Percentiles rank a stretch among this genome's conserved stretches.
phyloP scores from a whole-genome alignment of 495 filamentous ascomycete species.

The Sporormia fimetaria region DNA sequence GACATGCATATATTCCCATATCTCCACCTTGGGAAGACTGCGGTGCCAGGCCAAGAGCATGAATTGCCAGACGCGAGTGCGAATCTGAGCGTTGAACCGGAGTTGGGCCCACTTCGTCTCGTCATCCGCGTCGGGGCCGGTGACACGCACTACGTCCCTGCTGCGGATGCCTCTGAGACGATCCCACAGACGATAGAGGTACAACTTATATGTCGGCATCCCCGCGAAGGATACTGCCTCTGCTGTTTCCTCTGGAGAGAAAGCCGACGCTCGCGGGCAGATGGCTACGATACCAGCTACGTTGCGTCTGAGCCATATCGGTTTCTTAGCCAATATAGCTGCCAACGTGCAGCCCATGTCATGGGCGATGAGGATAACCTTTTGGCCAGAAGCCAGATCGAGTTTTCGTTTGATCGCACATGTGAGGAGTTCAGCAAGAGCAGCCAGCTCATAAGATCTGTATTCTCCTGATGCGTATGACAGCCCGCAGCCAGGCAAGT shows the following conservation, averaged over 20 bases:
- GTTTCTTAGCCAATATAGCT: constrained; percentile 58
- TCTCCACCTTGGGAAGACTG: constrained; percentile 42
- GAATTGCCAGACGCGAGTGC: constrained; percentile 67
- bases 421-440: constrained; percentile 61
- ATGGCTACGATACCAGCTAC: constrained; percentile 68
- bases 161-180: constrained; percentile 66
- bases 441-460: too few species aligned
- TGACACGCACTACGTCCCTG: constrained; percentile 66
- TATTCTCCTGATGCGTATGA: constrained; percentile 60
- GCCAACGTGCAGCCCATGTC: constrained; percentile 78
- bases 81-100: constrained; percentile 73
- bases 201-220: constrained; percentile 61
- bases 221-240: constrained; percentile 36
- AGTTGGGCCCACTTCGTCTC: constrained; percentile 70
- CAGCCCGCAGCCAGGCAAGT: constrained; percentile 77
- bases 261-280: constrained; percentile 58
- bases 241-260: constrained; percentile 39
- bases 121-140: constrained; percentile 58
- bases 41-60: constrained; percentile 64
- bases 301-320: too few species aligned
- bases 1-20: constrained; percentile 60
- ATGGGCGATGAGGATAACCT: constrained; percentile 72
- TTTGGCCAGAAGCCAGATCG: constrained; percentile 52
- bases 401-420: constrained; percentile 61
- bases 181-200: constrained; percentile 72